Percentiles rank a stretch among this genome's conserved stretches.
Conservation (phyloP, 345 rosid genomes). For the Zanthoxylum bungeanum region DNA sequence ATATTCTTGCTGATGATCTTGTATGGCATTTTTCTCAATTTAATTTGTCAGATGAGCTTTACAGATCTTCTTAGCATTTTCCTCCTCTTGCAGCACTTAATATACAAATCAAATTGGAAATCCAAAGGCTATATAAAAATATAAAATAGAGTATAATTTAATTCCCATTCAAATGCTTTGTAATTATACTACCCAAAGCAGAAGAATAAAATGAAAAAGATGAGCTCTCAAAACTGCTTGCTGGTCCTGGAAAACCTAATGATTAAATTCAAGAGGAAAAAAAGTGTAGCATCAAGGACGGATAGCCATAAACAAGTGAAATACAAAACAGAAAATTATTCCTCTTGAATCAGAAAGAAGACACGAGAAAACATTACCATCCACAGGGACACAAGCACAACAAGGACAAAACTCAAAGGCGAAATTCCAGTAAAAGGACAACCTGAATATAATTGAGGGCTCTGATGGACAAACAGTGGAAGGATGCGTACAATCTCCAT, state of each 20-base stretch:
- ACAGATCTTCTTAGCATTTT: background rate
- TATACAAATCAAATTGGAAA: background rate
- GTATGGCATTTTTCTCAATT: background rate
- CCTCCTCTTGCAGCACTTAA: background rate
- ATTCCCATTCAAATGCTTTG: background rate
- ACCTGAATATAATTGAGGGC: slow-evolving; percentile 83
- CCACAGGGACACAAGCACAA: background rate
- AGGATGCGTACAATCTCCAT: slow-evolving; percentile 84
- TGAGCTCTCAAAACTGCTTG: background rate
- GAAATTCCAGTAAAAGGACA: slow-evolving; percentile 1
- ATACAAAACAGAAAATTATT: background rate
- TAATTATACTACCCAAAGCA: background rate
- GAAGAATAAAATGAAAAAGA: background rate
- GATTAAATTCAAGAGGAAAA: background rate
- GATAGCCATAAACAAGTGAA: background rate
- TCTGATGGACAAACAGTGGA: slow-evolving; percentile 52
- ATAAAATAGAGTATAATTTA: background rate
- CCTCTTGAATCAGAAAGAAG: background rate
- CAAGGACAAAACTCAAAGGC: background rate
- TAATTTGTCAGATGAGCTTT: background rate
- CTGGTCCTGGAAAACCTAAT: background rate
- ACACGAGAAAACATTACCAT: background rate
- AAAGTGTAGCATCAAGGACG: background rate
- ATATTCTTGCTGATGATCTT: background rate
- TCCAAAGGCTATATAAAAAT: background rate